A percentile compares a stretch with the other conserved stretches of the same genome.
Evolutionary conservation across 306 rosid genomes (phyloP).

Genomic region (Styphnolobium japonicum): DNA sequence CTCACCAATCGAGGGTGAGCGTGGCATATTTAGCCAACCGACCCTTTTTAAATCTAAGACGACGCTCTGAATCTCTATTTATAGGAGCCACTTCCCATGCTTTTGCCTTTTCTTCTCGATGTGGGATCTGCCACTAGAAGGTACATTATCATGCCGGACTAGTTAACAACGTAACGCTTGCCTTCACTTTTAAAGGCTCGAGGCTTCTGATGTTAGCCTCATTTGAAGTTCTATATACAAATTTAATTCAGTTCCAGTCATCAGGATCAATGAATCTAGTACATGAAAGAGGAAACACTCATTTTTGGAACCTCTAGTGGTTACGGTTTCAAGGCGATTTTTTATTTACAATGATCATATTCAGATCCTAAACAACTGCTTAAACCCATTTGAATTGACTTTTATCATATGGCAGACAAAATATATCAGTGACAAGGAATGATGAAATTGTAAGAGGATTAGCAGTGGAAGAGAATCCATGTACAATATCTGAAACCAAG

Average conservation of each 20-base stretch:
- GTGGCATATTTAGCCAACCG: constrained; percentile 89
- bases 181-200: background rate
- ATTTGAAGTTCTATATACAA: background rate
- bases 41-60: background rate
- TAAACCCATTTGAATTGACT: background rate
- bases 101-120: background rate
- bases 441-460: background rate
- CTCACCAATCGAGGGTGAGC: constrained; percentile 44
- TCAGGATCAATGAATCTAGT: background rate
- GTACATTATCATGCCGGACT: background rate
- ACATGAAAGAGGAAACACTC: background rate
- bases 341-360: background rate
- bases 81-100: background rate
- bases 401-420: background rate
- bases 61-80: rapidly evolving
- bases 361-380: background rate
- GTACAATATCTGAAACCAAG: background rate
- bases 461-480: background rate
- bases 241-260: background rate
- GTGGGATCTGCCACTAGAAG: constrained; percentile 15
- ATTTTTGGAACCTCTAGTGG: background rate
- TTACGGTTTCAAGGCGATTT: background rate
- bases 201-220: no score
- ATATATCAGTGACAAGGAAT: background rate
- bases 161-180: background rate